Conservation (phyloP, 805 yeast species). For the Cyberlindnera xylosilytica region DNA sequence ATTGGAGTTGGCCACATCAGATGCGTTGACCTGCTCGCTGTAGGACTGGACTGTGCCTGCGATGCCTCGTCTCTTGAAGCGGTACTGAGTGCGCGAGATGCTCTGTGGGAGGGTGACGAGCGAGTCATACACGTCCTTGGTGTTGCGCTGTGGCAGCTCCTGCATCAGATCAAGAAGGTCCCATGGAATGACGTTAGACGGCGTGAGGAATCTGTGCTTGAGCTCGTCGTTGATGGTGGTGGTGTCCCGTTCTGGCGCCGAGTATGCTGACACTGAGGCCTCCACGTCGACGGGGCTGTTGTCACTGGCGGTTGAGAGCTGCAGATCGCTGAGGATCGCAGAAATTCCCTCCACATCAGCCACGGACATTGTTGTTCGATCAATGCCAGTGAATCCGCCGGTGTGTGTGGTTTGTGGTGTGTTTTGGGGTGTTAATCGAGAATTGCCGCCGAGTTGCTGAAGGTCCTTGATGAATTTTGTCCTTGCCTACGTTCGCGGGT, state of each 20-base stretch:
- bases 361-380: neutral
- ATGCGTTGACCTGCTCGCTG: conserved; percentile 56
- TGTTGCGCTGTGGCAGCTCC: conserved; percentile 40
- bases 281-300: neutral
- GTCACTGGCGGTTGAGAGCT: neutral
- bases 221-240: conserved; percentile 21
- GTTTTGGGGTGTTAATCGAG: no score
- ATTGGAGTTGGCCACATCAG: conserved; percentile 43
- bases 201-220: conserved; percentile 50
- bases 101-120: conserved; percentile 59
- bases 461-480: no score
- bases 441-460: no score
- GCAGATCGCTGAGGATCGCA: neutral
- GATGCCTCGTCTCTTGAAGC: conserved; percentile 74
- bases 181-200: conserved; percentile 63
- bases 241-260: neutral
- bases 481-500: no score
- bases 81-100: conserved; percentile 58
- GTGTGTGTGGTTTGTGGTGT: no score
- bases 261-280: neutral
- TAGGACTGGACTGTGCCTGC: conserved; percentile 63
- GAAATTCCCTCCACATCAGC: neutral
- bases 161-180: conserved; percentile 70
- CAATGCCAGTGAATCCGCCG: no score
- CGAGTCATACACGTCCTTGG: conserved; percentile 23